Conservation (phyloP, 2,329 filamentous ascomycete species). For the Coniochaeta ligniaria region DNA sequence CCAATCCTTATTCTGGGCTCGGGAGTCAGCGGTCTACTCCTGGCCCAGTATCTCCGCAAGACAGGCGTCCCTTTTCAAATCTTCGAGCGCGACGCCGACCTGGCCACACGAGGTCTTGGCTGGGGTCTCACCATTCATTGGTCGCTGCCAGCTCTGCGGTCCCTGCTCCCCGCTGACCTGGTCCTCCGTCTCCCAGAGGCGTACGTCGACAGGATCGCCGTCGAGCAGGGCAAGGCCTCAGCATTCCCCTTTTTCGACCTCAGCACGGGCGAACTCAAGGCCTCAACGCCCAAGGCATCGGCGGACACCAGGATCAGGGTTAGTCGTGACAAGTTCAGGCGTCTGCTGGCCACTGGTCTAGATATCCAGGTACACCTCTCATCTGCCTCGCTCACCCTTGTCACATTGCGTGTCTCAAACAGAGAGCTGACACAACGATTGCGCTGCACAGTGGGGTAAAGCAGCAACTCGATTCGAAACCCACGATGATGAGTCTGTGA, state of each 20-base stretch:
- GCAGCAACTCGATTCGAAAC: constrained; percentile 23
- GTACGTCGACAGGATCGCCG: constrained; percentile 46
- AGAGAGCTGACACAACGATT: neutral
- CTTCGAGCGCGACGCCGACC: constrained; percentile 44
- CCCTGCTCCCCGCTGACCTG: constrained; percentile 41
- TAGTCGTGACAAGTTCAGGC: constrained; percentile 35
- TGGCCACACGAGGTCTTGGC: constrained; percentile 40
- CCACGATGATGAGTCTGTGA: constrained; percentile 23
- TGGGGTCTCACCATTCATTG: constrained; percentile 61
- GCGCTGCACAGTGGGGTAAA: constrained; percentile 29
- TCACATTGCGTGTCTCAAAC: neutral
- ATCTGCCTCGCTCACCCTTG: neutral
- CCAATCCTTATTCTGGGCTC: constrained; percentile 28
- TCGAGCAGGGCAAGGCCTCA: constrained; percentile 35
- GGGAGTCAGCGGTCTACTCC: constrained; percentile 27
- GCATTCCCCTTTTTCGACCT: constrained; percentile 51
- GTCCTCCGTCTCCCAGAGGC: constrained; percentile 36
- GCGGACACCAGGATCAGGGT: constrained; percentile 39
- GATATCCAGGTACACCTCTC: constrained; percentile 31
- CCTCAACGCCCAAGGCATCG: constrained; percentile 33
- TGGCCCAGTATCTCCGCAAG: constrained; percentile 25
- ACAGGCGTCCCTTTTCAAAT: constrained; percentile 34
- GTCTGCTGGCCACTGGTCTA: constrained; percentile 36
- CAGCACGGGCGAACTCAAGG: constrained; percentile 33
- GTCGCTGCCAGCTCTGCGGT: constrained; percentile 45